Evolutionary conservation across 306 rosid species (phyloP).

Genomic region (Gleditsia sinensis): DNA sequence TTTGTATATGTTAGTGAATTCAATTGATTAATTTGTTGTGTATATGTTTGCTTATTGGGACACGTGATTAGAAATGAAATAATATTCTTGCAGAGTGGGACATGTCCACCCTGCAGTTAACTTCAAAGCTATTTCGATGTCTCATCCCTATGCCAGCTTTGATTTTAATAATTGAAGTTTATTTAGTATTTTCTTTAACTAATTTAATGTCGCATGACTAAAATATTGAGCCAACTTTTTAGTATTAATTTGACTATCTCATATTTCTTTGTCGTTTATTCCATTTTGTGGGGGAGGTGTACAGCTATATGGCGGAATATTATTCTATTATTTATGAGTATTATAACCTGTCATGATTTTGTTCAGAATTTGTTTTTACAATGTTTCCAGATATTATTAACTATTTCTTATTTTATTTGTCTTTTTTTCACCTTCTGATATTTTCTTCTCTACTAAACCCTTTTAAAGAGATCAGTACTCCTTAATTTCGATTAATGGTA

Average conservation of each 20-base stretch:
- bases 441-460: neutral
- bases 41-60: neutral
- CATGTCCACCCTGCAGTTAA: slow-evolving; percentile 11
- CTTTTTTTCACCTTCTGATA: neutral
- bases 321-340: neutral
- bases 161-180: neutral
- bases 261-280: neutral
- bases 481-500: no score
- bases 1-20: neutral
- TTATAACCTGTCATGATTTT: neutral
- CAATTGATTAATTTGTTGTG: neutral
- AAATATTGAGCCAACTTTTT: neutral
- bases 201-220: neutral
- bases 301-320: neutral
- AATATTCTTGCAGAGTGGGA: neutral
- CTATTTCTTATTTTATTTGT: neutral
- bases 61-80: neutral
- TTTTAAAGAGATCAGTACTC: no score
- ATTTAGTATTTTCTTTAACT: neutral
- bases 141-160: slow-evolving; percentile 19
- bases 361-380: neutral
- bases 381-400: neutral
- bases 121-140: slow-evolving; percentile 8
- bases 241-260: slow-evolving; percentile 1
- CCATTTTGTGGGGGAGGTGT: neutral